A percentile compares a stretch with the other conserved stretches of the same genome.
These are phyloP conservation scores for Globisporangium paddicum DNA, from an alignment of 352 stramenopile species.

Conservation along the genomic window DNA sequence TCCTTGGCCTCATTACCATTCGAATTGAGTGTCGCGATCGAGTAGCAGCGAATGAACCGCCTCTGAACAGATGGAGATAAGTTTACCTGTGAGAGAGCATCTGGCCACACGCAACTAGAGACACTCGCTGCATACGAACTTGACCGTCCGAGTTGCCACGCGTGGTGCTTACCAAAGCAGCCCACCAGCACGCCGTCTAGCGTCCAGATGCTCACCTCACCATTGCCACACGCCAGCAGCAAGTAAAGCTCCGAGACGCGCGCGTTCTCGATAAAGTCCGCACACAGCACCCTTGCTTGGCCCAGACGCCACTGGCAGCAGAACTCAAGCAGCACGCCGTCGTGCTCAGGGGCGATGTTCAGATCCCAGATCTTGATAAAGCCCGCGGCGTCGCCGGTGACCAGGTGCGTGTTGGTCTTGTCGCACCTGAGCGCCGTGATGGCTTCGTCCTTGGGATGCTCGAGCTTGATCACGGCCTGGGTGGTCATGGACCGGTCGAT, in stretches of 20 bases:
- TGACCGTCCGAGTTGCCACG: conserved; percentile 57
- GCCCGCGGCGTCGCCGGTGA: conserved; percentile 51
- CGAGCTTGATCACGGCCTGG: conserved; percentile 37
- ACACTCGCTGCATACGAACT: conserved; percentile 33
- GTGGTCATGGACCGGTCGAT: conserved; percentile 65
- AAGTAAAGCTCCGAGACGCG: conserved; percentile 56
- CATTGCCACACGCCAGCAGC: conserved; percentile 52
- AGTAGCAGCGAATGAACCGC: conserved; percentile 55
- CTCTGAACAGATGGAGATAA: conserved; percentile 12
- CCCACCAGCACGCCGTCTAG: conserved; percentile 62
- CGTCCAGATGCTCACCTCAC: conserved; percentile 72
- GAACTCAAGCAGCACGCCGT: conserved; percentile 52
- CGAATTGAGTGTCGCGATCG: conserved; percentile 41
- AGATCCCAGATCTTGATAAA: conserved; percentile 70
- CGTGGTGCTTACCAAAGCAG: conserved; percentile 55
- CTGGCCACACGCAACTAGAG: conserved; percentile 42
- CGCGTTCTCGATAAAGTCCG: conserved; percentile 66
- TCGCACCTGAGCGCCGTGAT: conserved; percentile 54
- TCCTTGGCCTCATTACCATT: conserved; percentile 29
- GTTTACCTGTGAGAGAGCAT: neutral
- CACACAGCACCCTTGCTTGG: conserved; percentile 30
- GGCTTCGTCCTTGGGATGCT: conserved; percentile 29
- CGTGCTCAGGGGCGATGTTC: conserved; percentile 40
- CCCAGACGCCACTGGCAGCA: conserved; percentile 49
- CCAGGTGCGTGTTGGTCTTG: conserved; percentile 51